Base-by-base conservation (phyloP, 2,329 filamentous ascomycete genomes). In the Arthrinium phaeospermum region DNA sequence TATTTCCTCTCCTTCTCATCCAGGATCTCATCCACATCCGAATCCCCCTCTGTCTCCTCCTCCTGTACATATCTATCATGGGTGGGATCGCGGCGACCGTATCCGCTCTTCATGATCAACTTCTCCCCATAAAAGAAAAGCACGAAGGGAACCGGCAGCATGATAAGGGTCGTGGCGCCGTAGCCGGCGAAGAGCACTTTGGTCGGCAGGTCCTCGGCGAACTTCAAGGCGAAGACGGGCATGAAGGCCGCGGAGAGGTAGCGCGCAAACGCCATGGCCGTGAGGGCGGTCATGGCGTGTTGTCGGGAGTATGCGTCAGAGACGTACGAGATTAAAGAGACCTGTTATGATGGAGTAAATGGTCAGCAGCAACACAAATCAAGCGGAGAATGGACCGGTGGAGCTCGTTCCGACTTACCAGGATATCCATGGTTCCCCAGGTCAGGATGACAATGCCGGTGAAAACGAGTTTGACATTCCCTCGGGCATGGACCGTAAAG, bases 221-320 rank as follows among this genome's bases (percentile, higher is more conserved):
- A 19, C 3, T 37, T 37, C 3, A 61, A 19, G 6, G 53, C 53
- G 57, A 71, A 70, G 53, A 72, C 44, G 8, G 61, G 68, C 71
- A 69, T 57, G 45, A 67, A 80, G 13, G 77, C 70, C 10, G 70
- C 81, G 51, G 77, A 71, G 7, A 78, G 57, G 30, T 82, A 73
- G 27, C 81, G 76, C 34, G 75, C 72, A 37, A 73, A 78, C 10
- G 81, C 81, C 12, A 77, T 78, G 37, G 78, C 74, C 0, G 81
- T 82, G 30, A 83, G 76, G 1, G 81, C 81, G 8, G 80, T 75
- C 4, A 82, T 76, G 0, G 81, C 82, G 24, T 77, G 79, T 4
- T 76, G 77, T 0, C 81, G 77, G 19, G 80, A 77, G 72, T 80
- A 82, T 3, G 80, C 81, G 71, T 83, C 81, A 76, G 82, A 82